A percentile compares a stretch with the other conserved stretches of the same genome.
phyloP scores from a whole-genome alignment of 2,329 filamentous ascomycete species.

The Emmonsiellopsis sp. region DNA sequence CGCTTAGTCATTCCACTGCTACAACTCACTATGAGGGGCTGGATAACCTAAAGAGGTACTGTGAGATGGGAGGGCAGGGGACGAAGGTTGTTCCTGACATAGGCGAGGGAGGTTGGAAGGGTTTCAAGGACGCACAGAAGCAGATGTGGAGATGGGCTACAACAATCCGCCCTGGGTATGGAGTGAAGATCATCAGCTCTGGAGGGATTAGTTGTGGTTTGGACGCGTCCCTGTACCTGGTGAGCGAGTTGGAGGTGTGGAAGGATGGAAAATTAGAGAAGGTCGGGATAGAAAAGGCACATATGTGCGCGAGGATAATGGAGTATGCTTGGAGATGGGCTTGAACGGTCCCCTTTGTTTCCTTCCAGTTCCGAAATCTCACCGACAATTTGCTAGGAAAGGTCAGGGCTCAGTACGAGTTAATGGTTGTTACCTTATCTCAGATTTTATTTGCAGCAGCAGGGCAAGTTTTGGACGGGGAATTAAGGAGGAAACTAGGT shows the following conservation, averaged over 20 bases:
- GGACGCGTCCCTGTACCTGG: conserved; percentile 1
- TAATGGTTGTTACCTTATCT: too few relatives aligned
- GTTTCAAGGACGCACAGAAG: not conserved
- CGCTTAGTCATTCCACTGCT: not conserved
- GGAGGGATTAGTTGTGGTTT: conserved; percentile 1
- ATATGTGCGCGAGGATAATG: not conserved
- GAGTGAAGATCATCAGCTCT: not conserved
- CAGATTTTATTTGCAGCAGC: too few relatives aligned
- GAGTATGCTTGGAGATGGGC: conserved; percentile 1
- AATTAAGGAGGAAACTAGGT: too few relatives aligned
- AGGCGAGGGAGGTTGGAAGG: not conserved
- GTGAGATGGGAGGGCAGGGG: not conserved
- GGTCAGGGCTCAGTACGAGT: not conserved
- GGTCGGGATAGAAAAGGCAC: not conserved
- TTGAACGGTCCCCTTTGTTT: not conserved
- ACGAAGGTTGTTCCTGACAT: not conserved
- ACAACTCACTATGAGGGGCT: not conserved
- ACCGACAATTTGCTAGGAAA: not conserved
- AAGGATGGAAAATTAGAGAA: not conserved
- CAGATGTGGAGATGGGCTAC: not conserved
- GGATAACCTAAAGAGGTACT: not conserved
- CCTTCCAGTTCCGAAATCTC: not conserved
- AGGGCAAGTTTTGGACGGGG: too few relatives aligned
- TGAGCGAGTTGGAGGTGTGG: not conserved
- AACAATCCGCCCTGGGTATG: not conserved